Percentiles rank a stretch among this genome's conserved stretches.
Conservation (phyloP, 106 monocot genomes). For the Phalaenopsis aphrodite region DNA sequence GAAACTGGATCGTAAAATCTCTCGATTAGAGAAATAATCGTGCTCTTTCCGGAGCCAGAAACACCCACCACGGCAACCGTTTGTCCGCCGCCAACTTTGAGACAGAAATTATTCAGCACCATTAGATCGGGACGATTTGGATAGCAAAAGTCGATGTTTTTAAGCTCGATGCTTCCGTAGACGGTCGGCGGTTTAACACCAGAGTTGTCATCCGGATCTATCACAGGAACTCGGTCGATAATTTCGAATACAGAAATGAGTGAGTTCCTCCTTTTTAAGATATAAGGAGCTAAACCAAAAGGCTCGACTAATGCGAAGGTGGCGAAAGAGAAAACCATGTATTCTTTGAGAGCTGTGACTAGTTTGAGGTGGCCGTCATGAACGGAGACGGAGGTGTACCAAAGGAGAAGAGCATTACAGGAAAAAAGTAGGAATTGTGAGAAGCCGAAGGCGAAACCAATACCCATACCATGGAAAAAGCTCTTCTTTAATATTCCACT, state of each 20-base stretch:
- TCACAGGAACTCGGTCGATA: constrained; percentile 78
- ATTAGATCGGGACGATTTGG: constrained; percentile 70
- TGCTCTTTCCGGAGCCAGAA: constrained; percentile 98
- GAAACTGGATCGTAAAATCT: constrained; percentile 91
- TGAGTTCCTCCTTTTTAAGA: constrained; percentile 75
- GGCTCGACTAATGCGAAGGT: constrained; percentile 98
- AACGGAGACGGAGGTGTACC: constrained; percentile 77
- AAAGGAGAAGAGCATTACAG: constrained; percentile 90
- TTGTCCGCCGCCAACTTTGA: constrained; percentile 85
- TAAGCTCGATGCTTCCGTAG: constrained; percentile 86
- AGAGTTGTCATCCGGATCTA: constrained; percentile 86
- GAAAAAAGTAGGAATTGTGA: constrained; percentile 96
- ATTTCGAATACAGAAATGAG: constrained; percentile 93
- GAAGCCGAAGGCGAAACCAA: constrained; percentile 92
- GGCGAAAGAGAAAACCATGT: constrained; percentile 94
- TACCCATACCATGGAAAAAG: constrained; percentile 71
- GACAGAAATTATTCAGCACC: constrained; percentile 87
- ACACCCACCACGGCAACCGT: constrained; percentile 96
- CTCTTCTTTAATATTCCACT: constrained; percentile 65
- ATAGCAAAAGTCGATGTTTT: constrained; percentile 81
- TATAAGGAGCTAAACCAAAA: constrained; percentile 95
- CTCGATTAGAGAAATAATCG: constrained; percentile 88
- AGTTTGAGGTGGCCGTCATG: constrained; percentile 35
- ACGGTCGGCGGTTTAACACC: constrained; percentile 92
- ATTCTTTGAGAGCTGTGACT: constrained; percentile 69